Evolutionary conservation across 2,329 filamentous ascomycete genomes (phyloP).

Genomic region (Aureobasidium sp.): DNA sequence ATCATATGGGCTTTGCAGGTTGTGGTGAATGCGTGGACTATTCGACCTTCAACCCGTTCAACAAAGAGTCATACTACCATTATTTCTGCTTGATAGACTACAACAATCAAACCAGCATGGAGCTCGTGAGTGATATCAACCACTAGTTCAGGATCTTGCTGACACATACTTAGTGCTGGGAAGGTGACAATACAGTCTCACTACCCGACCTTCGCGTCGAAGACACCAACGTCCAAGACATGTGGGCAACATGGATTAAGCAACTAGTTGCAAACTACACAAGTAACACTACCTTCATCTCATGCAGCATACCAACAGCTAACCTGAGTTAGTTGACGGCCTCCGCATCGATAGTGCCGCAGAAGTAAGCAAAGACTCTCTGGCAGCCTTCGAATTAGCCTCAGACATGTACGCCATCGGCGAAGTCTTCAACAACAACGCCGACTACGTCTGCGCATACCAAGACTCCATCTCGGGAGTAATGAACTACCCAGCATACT

Average conservation of each 20-base stretch:
- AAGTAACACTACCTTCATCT: constrained; percentile 19
- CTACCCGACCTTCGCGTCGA: constrained; percentile 55
- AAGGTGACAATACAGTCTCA: constrained; percentile 42
- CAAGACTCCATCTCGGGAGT: constrained; percentile 33
- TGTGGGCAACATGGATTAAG: constrained; percentile 51
- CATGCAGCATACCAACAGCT: background rate
- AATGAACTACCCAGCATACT: constrained; percentile 38
- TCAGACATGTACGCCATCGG: constrained; percentile 32
- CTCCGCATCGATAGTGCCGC: constrained; percentile 41
- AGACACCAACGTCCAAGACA: constrained; percentile 35
- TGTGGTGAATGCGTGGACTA: constrained; percentile 22
- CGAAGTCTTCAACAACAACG: constrained; percentile 34
- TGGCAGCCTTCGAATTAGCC: constrained; percentile 26
- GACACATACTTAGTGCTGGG: constrained; percentile 10
- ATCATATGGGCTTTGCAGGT: constrained; percentile 28
- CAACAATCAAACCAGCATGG: constrained; percentile 31
- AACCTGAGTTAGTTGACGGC: constrained; percentile 34
- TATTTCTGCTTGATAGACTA: constrained; percentile 50
- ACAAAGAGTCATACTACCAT: constrained; percentile 37
- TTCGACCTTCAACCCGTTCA: constrained; percentile 31
- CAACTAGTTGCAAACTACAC: constrained; percentile 50
- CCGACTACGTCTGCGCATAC: constrained; percentile 29
- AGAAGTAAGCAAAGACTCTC: constrained; percentile 33
- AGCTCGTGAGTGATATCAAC: constrained; percentile 14
- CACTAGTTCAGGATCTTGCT: too few relatives aligned